These are phyloP conservation scores for Apophysomyces ossiformis DNA, from an alignment of 371 early-diverging fungal species.

Conservation along the genomic window DNA sequence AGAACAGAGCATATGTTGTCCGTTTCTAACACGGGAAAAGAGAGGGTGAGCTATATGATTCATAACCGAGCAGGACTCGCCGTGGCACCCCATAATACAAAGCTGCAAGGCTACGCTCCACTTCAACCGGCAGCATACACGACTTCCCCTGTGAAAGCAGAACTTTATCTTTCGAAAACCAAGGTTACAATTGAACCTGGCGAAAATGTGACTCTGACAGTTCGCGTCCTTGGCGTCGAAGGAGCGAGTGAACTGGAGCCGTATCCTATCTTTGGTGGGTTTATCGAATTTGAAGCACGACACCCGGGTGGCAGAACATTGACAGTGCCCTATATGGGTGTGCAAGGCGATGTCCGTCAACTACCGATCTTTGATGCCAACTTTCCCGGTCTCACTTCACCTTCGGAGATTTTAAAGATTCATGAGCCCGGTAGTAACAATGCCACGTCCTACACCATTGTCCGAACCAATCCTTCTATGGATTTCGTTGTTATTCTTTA, in stretches of 20 bases:
- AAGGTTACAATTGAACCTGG: constrained; percentile 46
- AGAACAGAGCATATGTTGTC: constrained; percentile 31
- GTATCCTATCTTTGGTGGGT: constrained; percentile 50
- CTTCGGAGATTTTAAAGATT: background rate
- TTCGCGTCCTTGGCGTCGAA: constrained; percentile 16
- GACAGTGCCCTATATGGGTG: constrained; percentile 61
- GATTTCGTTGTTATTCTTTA: constrained; percentile 6
- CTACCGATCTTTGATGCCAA: constrained; percentile 52
- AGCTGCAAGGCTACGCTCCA: constrained; percentile 27
- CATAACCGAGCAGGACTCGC: constrained; percentile 38
- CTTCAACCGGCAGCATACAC: constrained; percentile 30
- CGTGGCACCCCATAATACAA: constrained; percentile 44
- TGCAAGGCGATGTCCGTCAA: constrained; percentile 51
- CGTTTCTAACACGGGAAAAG: constrained; percentile 59
- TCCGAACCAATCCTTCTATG: background rate
- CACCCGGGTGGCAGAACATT: constrained; percentile 20
- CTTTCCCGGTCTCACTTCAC: constrained; percentile 25
- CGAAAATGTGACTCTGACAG: constrained; percentile 28
- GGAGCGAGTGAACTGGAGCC: constrained; percentile 14
- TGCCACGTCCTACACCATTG: constrained; percentile 3
- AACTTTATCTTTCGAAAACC: constrained; percentile 32
- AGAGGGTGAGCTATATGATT: constrained; percentile 50
- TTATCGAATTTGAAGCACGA: constrained; percentile 19
- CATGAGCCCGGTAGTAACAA: background rate
- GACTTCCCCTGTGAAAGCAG: constrained; percentile 27